These are phyloP conservation scores for Termitomyces sp. DNA, from an alignment of 768 basidiomycete genomes.

Conservation along the genomic window DNA sequence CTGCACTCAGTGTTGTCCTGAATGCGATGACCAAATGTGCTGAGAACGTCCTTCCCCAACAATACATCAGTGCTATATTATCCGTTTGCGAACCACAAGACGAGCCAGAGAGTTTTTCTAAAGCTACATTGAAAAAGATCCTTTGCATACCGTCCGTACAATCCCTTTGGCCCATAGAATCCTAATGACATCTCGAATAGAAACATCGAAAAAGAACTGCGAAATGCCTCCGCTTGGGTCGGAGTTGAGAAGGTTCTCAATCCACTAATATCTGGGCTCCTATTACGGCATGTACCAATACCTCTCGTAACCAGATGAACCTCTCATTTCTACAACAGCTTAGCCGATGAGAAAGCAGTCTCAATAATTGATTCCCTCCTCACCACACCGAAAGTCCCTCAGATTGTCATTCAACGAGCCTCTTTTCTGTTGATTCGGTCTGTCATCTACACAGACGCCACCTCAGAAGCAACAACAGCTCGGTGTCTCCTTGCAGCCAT, in stretches of 20 bases:
- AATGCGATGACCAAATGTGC: slow-evolving; percentile 48
- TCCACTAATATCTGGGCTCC: slow-evolving; percentile 42
- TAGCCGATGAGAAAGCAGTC: slow-evolving; percentile 24
- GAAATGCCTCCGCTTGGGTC: slow-evolving; percentile 36
- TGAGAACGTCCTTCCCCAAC: slow-evolving; percentile 40
- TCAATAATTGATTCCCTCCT: slow-evolving; percentile 35
- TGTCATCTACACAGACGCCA: slow-evolving; percentile 20
- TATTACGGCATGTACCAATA: slow-evolving; percentile 23
- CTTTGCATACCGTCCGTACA: slow-evolving; percentile 44
- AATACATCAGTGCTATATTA: slow-evolving; percentile 61
- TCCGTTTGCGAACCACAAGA: slow-evolving; percentile 63
- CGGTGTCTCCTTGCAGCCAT: slow-evolving; percentile 48
- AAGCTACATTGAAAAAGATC: slow-evolving; percentile 34
- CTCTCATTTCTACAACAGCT: slow-evolving; percentile 16
- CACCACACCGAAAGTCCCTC: slow-evolving; percentile 26
- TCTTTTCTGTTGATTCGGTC: slow-evolving; percentile 23
- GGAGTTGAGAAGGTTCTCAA: slow-evolving; percentile 54
- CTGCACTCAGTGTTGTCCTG: slow-evolving; percentile 58
- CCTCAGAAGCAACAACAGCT: slow-evolving; percentile 15
- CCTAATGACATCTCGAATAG: slow-evolving; percentile 22
- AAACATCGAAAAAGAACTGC: slow-evolving; percentile 41
- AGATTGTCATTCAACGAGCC: slow-evolving; percentile 25
- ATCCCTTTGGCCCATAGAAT: neutral
- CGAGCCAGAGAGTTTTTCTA: slow-evolving; percentile 41
- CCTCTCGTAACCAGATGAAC: neutral